Base-by-base conservation (phyloP, 2,329 filamentous ascomycete species). In the Triangularia verruculosa region DNA sequence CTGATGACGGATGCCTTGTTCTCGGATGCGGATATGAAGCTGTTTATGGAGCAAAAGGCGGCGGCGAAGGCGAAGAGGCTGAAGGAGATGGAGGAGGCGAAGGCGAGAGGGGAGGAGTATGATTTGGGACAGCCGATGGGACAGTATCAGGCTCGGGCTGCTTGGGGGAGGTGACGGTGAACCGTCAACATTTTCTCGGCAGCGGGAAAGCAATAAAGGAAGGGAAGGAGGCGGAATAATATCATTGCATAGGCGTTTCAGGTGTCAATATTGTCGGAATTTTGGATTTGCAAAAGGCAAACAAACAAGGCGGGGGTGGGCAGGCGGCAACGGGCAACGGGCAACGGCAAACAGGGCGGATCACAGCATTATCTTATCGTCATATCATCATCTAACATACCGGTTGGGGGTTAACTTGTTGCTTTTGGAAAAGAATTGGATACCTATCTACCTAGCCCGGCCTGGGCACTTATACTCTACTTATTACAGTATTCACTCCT, bases 1-100 rank as follows among this genome's bases (percentile, higher is more conserved):
- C 61, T 73, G 63, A 47, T 72, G 59, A 56, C 61, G 17, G 69
- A 71, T n/a, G n/a, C n/a, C 55, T 66, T 61, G 61, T 51, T 72
- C 54, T 61, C 62, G n/a, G 69, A 71, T 47, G 65, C 57, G 12
- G 71, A 72, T 52, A 66, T 73, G 30, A n/a, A 47, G 43, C 64
- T 62, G 47, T 12, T 71, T 57, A 64, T 61, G 56, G 66, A 53
- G 39, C 65, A 68, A 39, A 71, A 71, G 63, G 61, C 61, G 15
- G 66, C 47, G 64, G 47, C 56, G 1, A 47, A 63, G 20, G 68
- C 62, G 5, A 59, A 55, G 12, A 43, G 25, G 57, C 27, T 6
- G 1, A 34, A 17, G 43, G 55, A 39, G 39, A 47, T 22, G 34
- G 39, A 28, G 39, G 61, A 61, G 59, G 58, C 56, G 24, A 28